Evolutionary conservation across 345 rosid genomes (phyloP).

Genomic region (Eucalyptus marginata): DNA sequence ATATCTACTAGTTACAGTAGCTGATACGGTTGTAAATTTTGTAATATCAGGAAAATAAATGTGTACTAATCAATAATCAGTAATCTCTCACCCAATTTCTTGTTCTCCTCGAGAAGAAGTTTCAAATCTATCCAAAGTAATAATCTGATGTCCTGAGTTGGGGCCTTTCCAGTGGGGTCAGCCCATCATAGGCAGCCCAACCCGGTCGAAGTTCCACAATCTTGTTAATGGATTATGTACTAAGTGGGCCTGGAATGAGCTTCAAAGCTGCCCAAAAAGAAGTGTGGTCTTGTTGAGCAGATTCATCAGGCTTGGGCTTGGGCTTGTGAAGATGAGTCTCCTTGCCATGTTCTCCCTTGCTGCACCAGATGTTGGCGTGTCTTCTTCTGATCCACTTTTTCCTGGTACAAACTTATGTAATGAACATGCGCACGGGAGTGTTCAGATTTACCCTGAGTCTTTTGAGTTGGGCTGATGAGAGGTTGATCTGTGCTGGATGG

Average conservation of each 20-base stretch:
- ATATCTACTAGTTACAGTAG: not conserved
- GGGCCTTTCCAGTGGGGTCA: not conserved
- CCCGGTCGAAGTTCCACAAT: not conserved
- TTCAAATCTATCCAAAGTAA: not conserved
- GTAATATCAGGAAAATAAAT: not conserved
- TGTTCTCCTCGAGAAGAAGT: not conserved
- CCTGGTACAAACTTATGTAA: not conserved
- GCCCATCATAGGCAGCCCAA: not conserved
- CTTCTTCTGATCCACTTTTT: not conserved
- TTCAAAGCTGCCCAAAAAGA: not conserved
- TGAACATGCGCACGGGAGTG: not conserved
- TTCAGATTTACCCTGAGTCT: not conserved
- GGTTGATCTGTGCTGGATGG: not conserved
- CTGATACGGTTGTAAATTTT: not conserved
- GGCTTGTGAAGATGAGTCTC: not conserved
- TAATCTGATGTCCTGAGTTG: not conserved
- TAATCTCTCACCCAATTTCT: not conserved
- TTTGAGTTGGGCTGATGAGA: not conserved
- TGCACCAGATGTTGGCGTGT: not conserved
- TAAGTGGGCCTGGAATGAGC: not conserved
- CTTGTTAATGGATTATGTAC: not conserved
- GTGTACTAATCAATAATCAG: not conserved
- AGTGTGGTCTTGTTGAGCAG: not conserved
- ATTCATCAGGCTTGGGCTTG: not conserved
- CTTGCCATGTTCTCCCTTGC: not conserved